Base-by-base conservation (phyloP, 139 green algal species). In the Edaphochlamys debaryana region DNA sequence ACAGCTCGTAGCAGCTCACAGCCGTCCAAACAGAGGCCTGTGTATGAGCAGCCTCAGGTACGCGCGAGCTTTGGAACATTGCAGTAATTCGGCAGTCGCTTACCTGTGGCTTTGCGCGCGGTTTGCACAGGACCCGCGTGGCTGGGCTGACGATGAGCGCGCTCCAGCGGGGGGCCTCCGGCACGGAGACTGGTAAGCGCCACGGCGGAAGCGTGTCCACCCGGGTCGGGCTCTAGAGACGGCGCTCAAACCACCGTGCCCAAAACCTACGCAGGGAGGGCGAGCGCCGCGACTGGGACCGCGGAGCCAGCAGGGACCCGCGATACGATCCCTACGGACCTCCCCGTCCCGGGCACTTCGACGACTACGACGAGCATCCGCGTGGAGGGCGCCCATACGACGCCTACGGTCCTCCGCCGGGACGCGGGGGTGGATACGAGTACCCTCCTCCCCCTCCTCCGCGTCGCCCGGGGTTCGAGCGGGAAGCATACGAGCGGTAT, bases 91-190 rank as follows among this genome's bases (percentile, higher is more conserved):
- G n/a, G n/a, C n/a, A n/a, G n/a, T n/a, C n/a, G n/a, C n/a, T n/a
- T n/a, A n/a, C n/a, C n/a, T n/a, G n/a, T n/a, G n/a, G n/a, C n/a
- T n/a, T n/a, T 54, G 45, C 45, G 45, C 45, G 13, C 41, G 8
- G 5, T 48, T 42, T 67, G 41, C 30, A 54, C 86, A 90, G 86
- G 86, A 90, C 50, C 22, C 66, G 32, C 74, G 80, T 20, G 63
- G 66, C 32, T 91, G 87, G 87, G 87, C 87, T 5, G 87, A 91
- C 32, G 87, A 91, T 48, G 87, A 91, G 67, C 80, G 86, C 0
- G 80, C 85, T 20, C 73, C 85, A 25, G 67, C 66, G 15, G 37
- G 48, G 9, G 52, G 66, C 64, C 3, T 79, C 45, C 22, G 82
- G 45, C 66, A 67, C 11, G 77, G 63, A 3, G 78, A 84, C 66